phyloP scores from a whole-genome alignment of 352 stramenopile genomes.

The Globisporangium nagaii region DNA sequence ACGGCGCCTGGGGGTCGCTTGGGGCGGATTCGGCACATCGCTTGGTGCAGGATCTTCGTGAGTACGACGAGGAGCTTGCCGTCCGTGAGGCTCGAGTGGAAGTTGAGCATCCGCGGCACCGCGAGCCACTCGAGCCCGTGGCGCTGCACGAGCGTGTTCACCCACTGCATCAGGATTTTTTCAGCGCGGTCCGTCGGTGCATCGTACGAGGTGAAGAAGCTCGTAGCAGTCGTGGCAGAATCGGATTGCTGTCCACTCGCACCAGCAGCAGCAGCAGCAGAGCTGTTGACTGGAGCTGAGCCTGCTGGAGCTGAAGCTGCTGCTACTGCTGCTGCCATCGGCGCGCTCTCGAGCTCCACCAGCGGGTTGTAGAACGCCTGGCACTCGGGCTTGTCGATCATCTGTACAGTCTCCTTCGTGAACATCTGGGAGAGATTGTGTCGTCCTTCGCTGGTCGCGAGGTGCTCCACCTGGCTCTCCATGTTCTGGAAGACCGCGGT shows the following conservation, averaged over 20 bases:
- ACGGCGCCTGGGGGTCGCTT: conserved; percentile 21
- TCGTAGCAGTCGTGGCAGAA: not conserved
- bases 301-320: not conserved
- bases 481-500: conserved; percentile 35
- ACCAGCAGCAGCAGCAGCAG: not conserved
- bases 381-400: conserved; percentile 62
- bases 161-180: conserved; percentile 71
- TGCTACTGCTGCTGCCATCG: not conserved
- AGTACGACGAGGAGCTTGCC: conserved; percentile 47
- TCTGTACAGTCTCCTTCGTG: conserved; percentile 51
- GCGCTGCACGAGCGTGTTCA: conserved; percentile 48
- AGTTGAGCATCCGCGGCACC: conserved; percentile 50
- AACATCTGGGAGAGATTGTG: conserved; percentile 63
- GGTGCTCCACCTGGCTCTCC: conserved; percentile 54
- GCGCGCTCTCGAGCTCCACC: conserved; percentile 28
- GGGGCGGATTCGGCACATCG: conserved; percentile 49
- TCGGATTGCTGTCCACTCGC: not conserved
- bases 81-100: conserved; percentile 59
- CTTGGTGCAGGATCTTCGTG: conserved; percentile 57
- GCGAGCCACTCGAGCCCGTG: conserved; percentile 47
- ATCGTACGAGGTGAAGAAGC: conserved; percentile 31
- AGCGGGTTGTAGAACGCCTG: conserved; percentile 62
- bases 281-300: not conserved
- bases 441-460: conserved; percentile 52
- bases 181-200: conserved; percentile 59